Conservation (phyloP, 768 basidiomycete species). For the Nevesoporus exiguus region DNA sequence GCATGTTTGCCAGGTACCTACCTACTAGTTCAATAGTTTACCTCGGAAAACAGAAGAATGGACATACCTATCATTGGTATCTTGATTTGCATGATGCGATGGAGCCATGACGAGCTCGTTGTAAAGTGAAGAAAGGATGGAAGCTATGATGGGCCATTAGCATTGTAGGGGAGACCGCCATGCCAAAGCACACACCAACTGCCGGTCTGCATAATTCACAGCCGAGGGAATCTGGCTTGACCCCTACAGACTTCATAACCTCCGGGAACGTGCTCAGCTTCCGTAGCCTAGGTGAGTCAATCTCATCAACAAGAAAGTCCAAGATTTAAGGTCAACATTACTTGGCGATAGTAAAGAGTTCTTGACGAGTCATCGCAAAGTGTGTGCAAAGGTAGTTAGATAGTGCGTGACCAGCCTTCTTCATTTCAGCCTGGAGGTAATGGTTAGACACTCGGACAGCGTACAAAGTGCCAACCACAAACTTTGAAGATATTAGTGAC, state of each 20-base stretch:
- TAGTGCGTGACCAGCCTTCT: slow-evolving; percentile 57
- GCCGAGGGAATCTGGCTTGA: slow-evolving; percentile 48
- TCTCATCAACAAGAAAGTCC: background rate
- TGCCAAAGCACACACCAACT: slow-evolving; percentile 37
- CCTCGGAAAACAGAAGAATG: background rate
- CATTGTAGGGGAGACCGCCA: background rate
- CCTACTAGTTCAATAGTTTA: background rate
- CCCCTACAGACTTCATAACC: slow-evolving; percentile 50
- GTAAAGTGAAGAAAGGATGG: slow-evolving; percentile 47
- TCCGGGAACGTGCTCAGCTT: slow-evolving; percentile 52
- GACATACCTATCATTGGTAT: slow-evolving; percentile 54
- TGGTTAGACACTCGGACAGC: background rate
- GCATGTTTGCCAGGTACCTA: slow-evolving; percentile 67
- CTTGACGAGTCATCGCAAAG: slow-evolving; percentile 59
- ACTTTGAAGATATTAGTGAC: slow-evolving; percentile 40
- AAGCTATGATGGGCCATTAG: slow-evolving; percentile 15
- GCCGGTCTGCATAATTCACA: slow-evolving; percentile 76
- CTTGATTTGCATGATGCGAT: slow-evolving; percentile 64
- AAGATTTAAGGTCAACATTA: slow-evolving; percentile 11
- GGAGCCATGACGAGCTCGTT: slow-evolving; percentile 66
- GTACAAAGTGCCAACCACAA: background rate
- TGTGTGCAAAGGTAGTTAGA: slow-evolving; percentile 63
- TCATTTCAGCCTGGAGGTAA: slow-evolving; percentile 53
- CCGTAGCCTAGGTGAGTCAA: slow-evolving; percentile 42
- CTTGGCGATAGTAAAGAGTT: slow-evolving; percentile 64